phyloP scores from a whole-genome alignment of 2,329 filamentous ascomycete species.

The Cladosporium phlei region DNA sequence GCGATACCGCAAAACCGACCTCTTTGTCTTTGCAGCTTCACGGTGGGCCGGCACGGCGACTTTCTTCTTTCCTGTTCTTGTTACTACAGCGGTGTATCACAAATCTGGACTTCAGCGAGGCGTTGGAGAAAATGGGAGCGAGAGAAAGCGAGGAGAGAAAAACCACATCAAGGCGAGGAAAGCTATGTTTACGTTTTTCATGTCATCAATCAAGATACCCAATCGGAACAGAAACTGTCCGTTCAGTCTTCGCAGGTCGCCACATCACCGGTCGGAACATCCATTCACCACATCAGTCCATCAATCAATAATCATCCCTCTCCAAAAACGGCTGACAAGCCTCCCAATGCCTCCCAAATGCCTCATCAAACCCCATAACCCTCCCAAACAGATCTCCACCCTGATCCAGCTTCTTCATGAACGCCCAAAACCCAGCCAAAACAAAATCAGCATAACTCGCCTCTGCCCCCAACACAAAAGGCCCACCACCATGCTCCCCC shows the following conservation, averaged over 20 bases:
- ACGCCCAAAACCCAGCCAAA: constrained; percentile 45
- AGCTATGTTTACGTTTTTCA: constrained; percentile 6
- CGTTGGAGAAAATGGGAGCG: constrained; percentile 12
- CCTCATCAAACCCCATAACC: constrained; percentile 36
- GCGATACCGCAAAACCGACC: not conserved
- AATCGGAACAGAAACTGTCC: no score
- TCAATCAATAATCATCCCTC: constrained; percentile 34
- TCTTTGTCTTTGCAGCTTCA: not conserved
- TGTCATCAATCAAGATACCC: constrained; percentile 11
- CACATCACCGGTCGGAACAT: no score
- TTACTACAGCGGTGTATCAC: constrained; percentile 8
- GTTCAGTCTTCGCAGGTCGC: no score
- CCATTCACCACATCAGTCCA: no score
- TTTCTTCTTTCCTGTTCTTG: constrained; percentile 2
- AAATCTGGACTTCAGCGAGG: constrained; percentile 10
- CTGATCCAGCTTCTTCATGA: constrained; percentile 31
- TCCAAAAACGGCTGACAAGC: constrained; percentile 39
- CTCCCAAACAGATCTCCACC: constrained; percentile 34
- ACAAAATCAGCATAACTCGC: constrained; percentile 55
- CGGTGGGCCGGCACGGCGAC: not conserved
- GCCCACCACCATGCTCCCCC: constrained; percentile 53
- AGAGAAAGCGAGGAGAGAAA: constrained; percentile 2
- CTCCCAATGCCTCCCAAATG: constrained; percentile 34
- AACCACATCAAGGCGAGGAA: not conserved
- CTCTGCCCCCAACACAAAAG: constrained; percentile 57